phyloP scores from a whole-genome alignment of 2,329 filamentous ascomycete genomes.

The Cordyceps pruinosa region DNA sequence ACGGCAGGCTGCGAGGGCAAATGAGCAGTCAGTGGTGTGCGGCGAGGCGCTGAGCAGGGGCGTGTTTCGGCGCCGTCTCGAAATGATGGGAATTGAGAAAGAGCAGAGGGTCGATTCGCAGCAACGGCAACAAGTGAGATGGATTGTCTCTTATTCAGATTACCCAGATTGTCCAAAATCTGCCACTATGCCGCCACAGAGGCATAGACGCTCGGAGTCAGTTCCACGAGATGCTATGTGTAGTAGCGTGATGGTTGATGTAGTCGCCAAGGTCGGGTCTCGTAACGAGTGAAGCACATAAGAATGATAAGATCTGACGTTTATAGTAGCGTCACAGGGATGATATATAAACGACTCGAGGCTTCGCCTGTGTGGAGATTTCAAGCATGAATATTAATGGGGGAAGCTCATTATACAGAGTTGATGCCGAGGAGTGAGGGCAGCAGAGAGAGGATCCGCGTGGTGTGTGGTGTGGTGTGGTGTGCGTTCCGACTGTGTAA shows the following conservation, averaged over 20 bases:
- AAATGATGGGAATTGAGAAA: constrained; percentile 7
- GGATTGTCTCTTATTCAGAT: background rate
- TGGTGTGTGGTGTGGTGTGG: constrained; percentile 6
- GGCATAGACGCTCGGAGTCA: constrained; percentile 5
- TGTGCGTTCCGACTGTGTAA: constrained; percentile 1
- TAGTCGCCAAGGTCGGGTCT: background rate
- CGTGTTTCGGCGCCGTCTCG: constrained; percentile 12
- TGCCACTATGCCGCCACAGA: background rate
- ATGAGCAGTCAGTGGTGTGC: constrained; percentile 1
- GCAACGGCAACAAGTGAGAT: background rate
- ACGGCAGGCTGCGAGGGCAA: background rate
- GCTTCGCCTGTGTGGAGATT: constrained; percentile 5
- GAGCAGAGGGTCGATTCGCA: constrained; percentile 1
- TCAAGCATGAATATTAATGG: constrained; percentile 11
- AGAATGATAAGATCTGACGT: constrained; percentile 14
- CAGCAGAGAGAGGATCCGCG: background rate
- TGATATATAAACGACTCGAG: constrained; percentile 13
- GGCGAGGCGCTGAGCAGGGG: constrained; percentile 9
- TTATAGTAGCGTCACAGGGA: constrained; percentile 10
- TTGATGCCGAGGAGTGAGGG: constrained; percentile 9
- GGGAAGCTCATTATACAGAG: constrained; percentile 11
- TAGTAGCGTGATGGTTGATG: background rate
- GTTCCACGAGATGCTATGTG: background rate
- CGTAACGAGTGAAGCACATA: constrained; percentile 7
- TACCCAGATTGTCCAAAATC: background rate